phyloP scores from a whole-genome alignment of 192 early-diverging fungal species.

The Dissophora ornata region DNA sequence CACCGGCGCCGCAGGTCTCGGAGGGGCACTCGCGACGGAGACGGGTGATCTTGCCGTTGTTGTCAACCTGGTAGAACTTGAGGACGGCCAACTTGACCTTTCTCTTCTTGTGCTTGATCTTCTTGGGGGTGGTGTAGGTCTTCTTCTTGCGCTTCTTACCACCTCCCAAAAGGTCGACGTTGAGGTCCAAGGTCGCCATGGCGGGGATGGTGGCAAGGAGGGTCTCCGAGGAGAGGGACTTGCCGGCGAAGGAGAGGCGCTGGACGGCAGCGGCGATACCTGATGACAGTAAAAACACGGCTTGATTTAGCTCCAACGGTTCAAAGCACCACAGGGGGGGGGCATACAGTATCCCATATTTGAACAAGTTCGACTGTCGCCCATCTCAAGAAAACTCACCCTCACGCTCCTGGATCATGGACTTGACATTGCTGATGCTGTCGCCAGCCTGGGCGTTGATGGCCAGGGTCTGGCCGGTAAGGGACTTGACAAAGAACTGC shows the following conservation, averaged over 20 bases:
- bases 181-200: conserved; percentile 59
- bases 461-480: conserved; percentile 70
- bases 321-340: no score
- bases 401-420: conserved; percentile 65
- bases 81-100: conserved; percentile 99
- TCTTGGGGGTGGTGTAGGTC: conserved; percentile 99
- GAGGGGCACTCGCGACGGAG: conserved; percentile 98
- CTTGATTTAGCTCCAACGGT: no score
- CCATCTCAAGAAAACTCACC: conserved; percentile 44
- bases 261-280: conserved; percentile 50
- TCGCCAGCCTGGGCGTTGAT: conserved; percentile 62
- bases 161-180: conserved; percentile 76
- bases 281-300: no score
- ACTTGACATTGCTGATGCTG: conserved; percentile 65
- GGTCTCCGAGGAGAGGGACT: conserved; percentile 47
- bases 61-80: conserved; percentile 99
- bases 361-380: neutral
- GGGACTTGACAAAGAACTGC: conserved; percentile 75
- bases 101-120: conserved; percentile 99
- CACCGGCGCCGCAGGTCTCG: conserved; percentile 96
- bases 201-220: conserved; percentile 43
- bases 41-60: conserved; percentile 96
- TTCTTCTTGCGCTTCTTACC: conserved; percentile 99
- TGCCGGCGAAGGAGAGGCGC: conserved; percentile 64
- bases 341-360: no score